phyloP scores from a whole-genome alignment of 2,329 filamentous ascomycete species.

The Monilinia polystroma region DNA sequence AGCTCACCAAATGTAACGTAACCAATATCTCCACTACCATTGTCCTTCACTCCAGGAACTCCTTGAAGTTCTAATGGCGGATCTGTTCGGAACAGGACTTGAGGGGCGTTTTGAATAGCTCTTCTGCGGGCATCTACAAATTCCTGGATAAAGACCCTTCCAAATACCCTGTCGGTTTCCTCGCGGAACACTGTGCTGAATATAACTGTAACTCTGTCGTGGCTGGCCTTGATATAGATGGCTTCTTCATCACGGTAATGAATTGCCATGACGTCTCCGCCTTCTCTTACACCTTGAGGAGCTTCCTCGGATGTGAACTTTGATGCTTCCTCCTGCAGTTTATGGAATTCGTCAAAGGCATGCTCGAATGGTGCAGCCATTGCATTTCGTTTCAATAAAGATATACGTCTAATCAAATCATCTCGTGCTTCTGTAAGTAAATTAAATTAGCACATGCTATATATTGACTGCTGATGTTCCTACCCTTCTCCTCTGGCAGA shows the following conservation, averaged over 20 bases:
- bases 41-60: constrained; percentile 76
- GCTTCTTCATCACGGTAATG: constrained; percentile 99
- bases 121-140: constrained; percentile 94
- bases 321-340: constrained; percentile 80
- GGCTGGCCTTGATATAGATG: constrained; percentile 96
- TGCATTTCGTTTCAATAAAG: constrained; percentile 92
- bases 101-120: constrained; percentile 96
- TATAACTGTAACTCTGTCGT: constrained; percentile 97
- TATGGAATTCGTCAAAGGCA: constrained; percentile 89
- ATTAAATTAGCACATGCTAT: constrained; percentile 21
- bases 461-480: constrained; percentile 3
- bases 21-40: constrained; percentile 80
- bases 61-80: constrained; percentile 87
- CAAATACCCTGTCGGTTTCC: constrained; percentile 95
- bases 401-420: constrained; percentile 81
- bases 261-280: constrained; percentile 90
- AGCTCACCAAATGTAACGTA: constrained; percentile 94
- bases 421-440: constrained; percentile 66
- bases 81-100: constrained; percentile 94
- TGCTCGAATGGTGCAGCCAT: constrained; percentile 99
- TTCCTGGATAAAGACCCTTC: constrained; percentile 97
- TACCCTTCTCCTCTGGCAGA: constrained; percentile 76
- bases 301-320: constrained; percentile 93
- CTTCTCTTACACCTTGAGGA: constrained; percentile 84
- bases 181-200: constrained; percentile 98